phyloP scores from a whole-genome alignment of 2,329 filamentous ascomycete species.

The Penicillium nordicum region DNA sequence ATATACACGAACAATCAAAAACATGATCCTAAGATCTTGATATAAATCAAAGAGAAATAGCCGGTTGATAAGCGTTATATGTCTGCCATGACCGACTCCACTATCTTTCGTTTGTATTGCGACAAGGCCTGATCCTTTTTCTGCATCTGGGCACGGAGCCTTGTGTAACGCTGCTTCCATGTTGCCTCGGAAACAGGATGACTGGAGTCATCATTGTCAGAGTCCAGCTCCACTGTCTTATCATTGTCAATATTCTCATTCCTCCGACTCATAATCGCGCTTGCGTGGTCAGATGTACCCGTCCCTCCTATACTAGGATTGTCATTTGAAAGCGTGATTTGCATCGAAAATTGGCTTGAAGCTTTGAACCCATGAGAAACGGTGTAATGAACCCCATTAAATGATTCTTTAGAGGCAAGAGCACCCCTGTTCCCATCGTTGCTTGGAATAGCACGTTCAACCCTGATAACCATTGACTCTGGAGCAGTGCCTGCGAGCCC shows the following conservation, averaged over 20 bases:
- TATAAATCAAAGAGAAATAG: neutral
- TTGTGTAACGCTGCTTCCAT: slow-evolving; percentile 42
- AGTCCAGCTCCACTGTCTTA: slow-evolving; percentile 22
- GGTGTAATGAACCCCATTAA: slow-evolving; percentile 18
- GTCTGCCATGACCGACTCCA: slow-evolving; percentile 45
- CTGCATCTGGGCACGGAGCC: slow-evolving; percentile 37
- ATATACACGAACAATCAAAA: neutral
- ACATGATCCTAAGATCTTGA: neutral
- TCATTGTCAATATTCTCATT: slow-evolving; percentile 8
- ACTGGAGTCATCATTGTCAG: slow-evolving; percentile 27
- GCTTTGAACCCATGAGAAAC: slow-evolving; percentile 29
- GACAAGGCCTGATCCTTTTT: slow-evolving; percentile 38
- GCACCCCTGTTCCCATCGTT: neutral
- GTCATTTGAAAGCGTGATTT: slow-evolving; percentile 23
- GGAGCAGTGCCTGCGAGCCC: slow-evolving; percentile 28
- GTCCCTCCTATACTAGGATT: slow-evolving; percentile 5
- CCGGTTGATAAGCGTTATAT: slow-evolving; percentile 20
- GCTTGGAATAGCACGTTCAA: slow-evolving; percentile 11
- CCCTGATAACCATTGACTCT: slow-evolving; percentile 28
- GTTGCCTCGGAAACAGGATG: slow-evolving; percentile 26
- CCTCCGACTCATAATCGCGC: slow-evolving; percentile 1
- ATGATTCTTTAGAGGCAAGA: slow-evolving; percentile 8
- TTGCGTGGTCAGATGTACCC: slow-evolving; percentile 10
- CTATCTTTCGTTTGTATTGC: slow-evolving; percentile 42
- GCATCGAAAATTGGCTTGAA: slow-evolving; percentile 25